These are phyloP conservation scores for Luvunga scandens DNA, from an alignment of 345 rosid species.

Conservation along the genomic window DNA sequence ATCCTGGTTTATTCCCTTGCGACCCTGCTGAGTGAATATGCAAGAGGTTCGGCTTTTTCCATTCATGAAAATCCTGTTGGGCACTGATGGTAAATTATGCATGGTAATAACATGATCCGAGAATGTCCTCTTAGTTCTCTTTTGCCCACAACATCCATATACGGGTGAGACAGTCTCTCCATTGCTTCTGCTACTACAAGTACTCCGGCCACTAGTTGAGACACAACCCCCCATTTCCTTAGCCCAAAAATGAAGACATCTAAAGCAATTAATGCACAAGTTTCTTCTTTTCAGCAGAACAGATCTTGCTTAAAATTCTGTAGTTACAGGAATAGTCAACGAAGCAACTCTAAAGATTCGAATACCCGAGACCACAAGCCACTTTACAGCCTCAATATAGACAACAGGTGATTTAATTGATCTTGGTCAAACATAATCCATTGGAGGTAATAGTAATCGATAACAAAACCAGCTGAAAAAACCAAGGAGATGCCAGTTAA, in stretches of 20 bases:
- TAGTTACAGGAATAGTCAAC: conserved; percentile 35
- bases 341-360: conserved; percentile 37
- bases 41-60: conserved; percentile 89
- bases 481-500: conserved; percentile 37
- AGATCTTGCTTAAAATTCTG: conserved; percentile 40
- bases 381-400: conserved; percentile 26
- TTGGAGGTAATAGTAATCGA: conserved; percentile 24
- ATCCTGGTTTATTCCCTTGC: conserved; percentile 96
- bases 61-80: conserved; percentile 68
- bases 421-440: conserved; percentile 57
- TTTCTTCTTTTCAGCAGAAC: conserved; percentile 30
- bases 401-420: conserved; percentile 34
- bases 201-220: conserved; percentile 78
- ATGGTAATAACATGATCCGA: conserved; percentile 56
- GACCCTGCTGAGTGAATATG: conserved; percentile 96
- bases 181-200: conserved; percentile 76
- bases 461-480: conserved; percentile 50
- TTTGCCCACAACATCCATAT: conserved; percentile 67
- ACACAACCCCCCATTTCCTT: conserved; percentile 90
- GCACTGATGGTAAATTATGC: conserved; percentile 71
- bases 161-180: conserved; percentile 56
- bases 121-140: conserved; percentile 65
- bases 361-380: conserved; percentile 32
- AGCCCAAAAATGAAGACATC: conserved; percentile 39
- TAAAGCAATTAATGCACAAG: conserved; percentile 18